phyloP scores from a whole-genome alignment of 495 filamentous ascomycete genomes.

The Evernia prunastri region DNA sequence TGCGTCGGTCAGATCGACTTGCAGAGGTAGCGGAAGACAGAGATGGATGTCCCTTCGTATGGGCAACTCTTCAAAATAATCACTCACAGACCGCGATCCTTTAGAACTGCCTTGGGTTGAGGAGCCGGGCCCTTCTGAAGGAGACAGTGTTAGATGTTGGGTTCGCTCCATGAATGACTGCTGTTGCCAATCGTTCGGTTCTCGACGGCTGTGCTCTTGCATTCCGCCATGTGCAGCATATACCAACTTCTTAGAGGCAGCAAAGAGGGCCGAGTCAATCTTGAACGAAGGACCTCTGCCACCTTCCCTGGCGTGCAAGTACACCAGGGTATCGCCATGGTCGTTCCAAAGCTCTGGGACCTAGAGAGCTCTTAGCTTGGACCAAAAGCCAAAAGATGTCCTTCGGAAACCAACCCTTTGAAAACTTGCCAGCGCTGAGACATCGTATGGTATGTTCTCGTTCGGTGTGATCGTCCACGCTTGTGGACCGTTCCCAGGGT shows the following conservation, averaged over 20 bases:
- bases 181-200: constrained; percentile 6
- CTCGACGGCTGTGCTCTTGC: constrained; percentile 1
- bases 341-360: constrained; percentile 88
- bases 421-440: constrained; percentile 44
- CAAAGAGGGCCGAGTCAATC: constrained; percentile 62
- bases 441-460: constrained; percentile 56
- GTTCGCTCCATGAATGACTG: constrained; percentile 23
- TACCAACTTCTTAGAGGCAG: constrained; percentile 62
- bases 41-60: constrained; percentile 54
- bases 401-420: constrained; percentile 15
- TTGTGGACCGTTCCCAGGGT: constrained; percentile 27
- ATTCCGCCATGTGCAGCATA: constrained; percentile 56
- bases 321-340: constrained; percentile 72
- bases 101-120: constrained; percentile 25
- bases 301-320: constrained; percentile 64
- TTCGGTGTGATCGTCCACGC: constrained; percentile 60
- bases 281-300: constrained; percentile 70
- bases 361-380: constrained; percentile 34
- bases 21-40: constrained; percentile 57
- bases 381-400: not conserved
- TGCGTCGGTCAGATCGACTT: constrained; percentile 42
- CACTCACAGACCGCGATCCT: constrained; percentile 28
- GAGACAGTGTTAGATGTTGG: constrained; percentile 31
- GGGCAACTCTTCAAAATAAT: constrained; percentile 32
- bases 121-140: constrained; percentile 24